Evolutionary conservation across 345 rosid genomes (phyloP).

Genomic region (Syzygium aromaticum): DNA sequence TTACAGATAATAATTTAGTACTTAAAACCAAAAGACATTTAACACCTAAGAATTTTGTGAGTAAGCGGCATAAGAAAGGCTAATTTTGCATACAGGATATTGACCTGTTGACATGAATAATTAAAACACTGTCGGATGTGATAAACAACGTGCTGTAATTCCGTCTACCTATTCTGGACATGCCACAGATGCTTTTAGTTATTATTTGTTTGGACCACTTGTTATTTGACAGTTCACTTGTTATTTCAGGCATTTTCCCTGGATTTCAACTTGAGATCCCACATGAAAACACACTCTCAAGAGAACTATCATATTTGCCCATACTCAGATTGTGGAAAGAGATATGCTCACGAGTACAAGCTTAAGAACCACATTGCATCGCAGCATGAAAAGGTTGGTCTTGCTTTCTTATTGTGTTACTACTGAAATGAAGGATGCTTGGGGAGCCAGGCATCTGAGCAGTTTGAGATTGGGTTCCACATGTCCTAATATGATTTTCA

Average conservation of each 20-base stretch:
- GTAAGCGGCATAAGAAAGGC: not conserved
- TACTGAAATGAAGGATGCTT: not conserved
- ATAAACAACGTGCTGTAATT: not conserved
- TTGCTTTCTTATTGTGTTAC: not conserved
- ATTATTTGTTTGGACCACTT: not conserved
- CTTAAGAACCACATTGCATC: constrained; percentile 76
- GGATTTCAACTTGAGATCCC: constrained; percentile 95
- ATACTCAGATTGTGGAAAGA: constrained; percentile 82
- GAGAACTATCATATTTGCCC: constrained; percentile 98
- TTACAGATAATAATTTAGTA: not conserved
- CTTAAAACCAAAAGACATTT: not conserved
- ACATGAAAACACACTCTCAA: constrained; percentile 98
- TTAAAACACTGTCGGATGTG: not conserved
- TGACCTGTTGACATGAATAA: not conserved
- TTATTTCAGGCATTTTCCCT: constrained; percentile 84
- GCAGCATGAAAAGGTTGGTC: constrained; percentile 76
- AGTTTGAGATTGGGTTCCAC: not conserved
- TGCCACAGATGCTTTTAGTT: not conserved
- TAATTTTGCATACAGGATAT: not conserved
- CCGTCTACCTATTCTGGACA: not conserved
- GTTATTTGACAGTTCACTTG: not conserved
- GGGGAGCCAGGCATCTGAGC: not conserved
- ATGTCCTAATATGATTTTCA: not conserved
- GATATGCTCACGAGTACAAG: constrained; percentile 99
- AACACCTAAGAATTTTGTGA: not conserved